Evolutionary conservation across 1,284 basidiomycete genomes (phyloP).

Genomic region (Caloboletus inedulis): DNA sequence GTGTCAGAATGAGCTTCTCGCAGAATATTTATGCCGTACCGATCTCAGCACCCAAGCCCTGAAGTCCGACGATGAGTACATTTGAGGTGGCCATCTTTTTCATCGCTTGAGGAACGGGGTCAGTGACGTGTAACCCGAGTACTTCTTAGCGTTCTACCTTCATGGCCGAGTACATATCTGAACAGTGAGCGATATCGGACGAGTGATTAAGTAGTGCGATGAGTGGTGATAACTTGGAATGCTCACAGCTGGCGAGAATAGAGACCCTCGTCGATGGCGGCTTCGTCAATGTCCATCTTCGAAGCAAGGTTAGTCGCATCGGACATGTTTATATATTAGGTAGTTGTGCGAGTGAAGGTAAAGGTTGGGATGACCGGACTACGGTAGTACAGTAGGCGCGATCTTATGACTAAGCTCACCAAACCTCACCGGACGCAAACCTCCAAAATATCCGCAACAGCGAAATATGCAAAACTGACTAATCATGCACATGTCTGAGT

Average conservation of each 20-base stretch:
- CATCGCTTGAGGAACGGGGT: conserved; percentile 67
- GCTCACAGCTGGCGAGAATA: conserved; percentile 95
- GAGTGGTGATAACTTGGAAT: conserved; percentile 9
- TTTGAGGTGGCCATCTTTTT: conserved; percentile 98
- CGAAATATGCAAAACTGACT: background rate
- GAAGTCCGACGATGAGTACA: conserved; percentile 91
- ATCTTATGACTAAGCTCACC: conserved; percentile 30
- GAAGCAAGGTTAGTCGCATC: conserved; percentile 45
- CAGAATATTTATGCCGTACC: conserved; percentile 47
- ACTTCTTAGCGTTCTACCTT: conserved; percentile 54
- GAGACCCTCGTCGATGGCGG: conserved; percentile 85
- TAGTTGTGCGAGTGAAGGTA: conserved; percentile 2
- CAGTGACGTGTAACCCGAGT: conserved; percentile 3
- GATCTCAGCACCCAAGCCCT: conserved; percentile 95
- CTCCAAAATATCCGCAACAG: background rate
- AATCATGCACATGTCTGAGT: background rate
- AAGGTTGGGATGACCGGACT: conserved; percentile 2
- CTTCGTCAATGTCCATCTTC: conserved; percentile 82
- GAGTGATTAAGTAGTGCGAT: conserved; percentile 16
- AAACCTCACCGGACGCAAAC: background rate
- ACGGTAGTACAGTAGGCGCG: background rate
- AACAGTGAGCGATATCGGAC: conserved; percentile 24
- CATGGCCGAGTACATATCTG: conserved; percentile 95
- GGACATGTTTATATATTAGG: conserved; percentile 43
- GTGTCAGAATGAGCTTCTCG: conserved; percentile 11